phyloP scores from a whole-genome alignment of 2,329 filamentous ascomycete species.

The Endothia cerciana region DNA sequence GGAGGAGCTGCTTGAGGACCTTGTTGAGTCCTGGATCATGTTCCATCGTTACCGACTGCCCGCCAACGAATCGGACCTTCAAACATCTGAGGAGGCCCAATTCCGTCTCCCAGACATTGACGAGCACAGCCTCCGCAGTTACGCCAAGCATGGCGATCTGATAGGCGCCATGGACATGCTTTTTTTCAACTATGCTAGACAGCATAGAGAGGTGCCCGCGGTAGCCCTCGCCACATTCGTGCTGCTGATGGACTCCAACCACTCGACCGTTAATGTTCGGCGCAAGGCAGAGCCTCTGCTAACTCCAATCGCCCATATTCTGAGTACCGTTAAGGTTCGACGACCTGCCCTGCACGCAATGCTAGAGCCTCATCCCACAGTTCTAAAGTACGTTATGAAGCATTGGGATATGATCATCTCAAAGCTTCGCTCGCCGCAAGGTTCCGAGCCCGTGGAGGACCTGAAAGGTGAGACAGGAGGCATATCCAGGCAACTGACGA shows the following conservation, averaged over 20 bases:
- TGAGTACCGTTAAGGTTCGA: constrained; percentile 25
- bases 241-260: constrained; percentile 41
- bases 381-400: constrained; percentile 32
- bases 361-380: constrained; percentile 29
- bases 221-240: constrained; percentile 45
- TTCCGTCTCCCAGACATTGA: constrained; percentile 33
- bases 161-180: constrained; percentile 38
- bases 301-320: constrained; percentile 31
- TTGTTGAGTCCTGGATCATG: constrained; percentile 47
- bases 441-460: background rate
- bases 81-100: constrained; percentile 30
- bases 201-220: constrained; percentile 37
- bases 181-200: constrained; percentile 36
- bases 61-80: background rate
- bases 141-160: constrained; percentile 33
- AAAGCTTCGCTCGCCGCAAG: constrained; percentile 21
- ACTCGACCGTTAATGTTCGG: constrained; percentile 28
- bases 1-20: constrained; percentile 42
- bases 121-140: constrained; percentile 24
- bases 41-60: constrained; percentile 37
- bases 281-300: constrained; percentile 35
- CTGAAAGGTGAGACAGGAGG: no score
- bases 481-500: background rate
- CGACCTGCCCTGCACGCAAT: constrained; percentile 30
- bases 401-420: constrained; percentile 26